phyloP scores from a whole-genome alignment of 306 rosid genomes.

The Vigna unguiculata region DNA sequence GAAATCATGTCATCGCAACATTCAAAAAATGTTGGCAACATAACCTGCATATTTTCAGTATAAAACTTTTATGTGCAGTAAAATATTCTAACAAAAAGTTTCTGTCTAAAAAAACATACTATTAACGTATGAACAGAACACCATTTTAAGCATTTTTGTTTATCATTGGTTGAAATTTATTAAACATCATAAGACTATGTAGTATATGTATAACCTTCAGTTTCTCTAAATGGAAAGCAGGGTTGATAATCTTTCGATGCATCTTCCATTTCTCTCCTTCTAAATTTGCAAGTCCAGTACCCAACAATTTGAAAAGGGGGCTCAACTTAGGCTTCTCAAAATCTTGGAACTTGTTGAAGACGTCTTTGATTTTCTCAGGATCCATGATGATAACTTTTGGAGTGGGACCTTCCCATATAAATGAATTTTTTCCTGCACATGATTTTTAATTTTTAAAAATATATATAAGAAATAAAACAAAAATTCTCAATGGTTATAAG shows the following conservation, averaged over 20 bases:
- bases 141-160: too few species aligned
- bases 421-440: conserved; percentile 7
- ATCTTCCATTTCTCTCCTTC: conserved; percentile 62
- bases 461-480: too few species aligned
- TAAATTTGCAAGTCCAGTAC: conserved; percentile 30
- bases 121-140: too few species aligned
- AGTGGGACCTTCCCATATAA: conserved; percentile 1
- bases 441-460: not conserved
- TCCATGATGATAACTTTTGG: conserved; percentile 48
- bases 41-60: not conserved
- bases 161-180: too few species aligned
- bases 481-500: too few species aligned
- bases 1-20: conserved; percentile 1
- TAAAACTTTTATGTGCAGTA: not conserved
- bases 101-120: not conserved
- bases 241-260: conserved; percentile 59
- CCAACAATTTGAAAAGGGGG: conserved; percentile 21
- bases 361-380: conserved; percentile 47
- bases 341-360: conserved; percentile 39
- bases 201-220: conserved; percentile 52
- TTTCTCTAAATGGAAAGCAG: conserved; percentile 57
- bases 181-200: too few species aligned
- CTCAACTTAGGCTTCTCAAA: conserved; percentile 30
- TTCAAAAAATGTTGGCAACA: not conserved
- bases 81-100: not conserved